Evolutionary conservation across 257 asterid species (phyloP), one percentile per base, ranked within the genome.

Genomic region (Fraxinus americana): DNA sequence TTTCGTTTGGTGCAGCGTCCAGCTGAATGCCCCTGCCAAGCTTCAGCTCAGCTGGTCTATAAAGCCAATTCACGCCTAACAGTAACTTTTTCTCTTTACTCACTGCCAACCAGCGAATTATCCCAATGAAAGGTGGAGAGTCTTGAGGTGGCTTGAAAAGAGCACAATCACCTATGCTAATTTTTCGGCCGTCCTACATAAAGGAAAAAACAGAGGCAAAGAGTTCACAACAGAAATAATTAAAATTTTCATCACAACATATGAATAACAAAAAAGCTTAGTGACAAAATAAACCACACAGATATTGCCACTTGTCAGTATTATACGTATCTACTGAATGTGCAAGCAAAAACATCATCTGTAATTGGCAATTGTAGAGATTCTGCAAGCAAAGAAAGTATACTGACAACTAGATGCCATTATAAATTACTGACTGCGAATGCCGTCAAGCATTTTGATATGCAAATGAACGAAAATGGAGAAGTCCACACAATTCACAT

Each of bases 1-100:
- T 81, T 77, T 95, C 96, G 97, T 92, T 93, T 16, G 94, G 97
- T 67, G 93, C 89, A 52, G 91, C 79, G 79, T 93, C 98, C 80
- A 80, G 77, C 67, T 87, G 83, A 82, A 85, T 68, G 84, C 90
- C 92, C 85, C 87, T 94, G 72, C 83, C 87, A 45, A 87, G 89
- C 77, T 83, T 81, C 73, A 89, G 78, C 73, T 95, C 97, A 83
- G 94, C 88, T 34, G 95, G 90, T 76, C 98, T 89, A 83, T 93
- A 93, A 14, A 92, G 92, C 99, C 98, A 91, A 84, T 87, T 91
- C 13, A 92, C 97, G 70, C 92, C 91, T 70, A 94, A 23, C 73
- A 68, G 84, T 86, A 90, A 84, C 23, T 59, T 85, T 38, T 87
- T 86, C 35, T 85, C 97, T 67, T 88, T 78, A 34, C 76, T 74